phyloP scores from a whole-genome alignment of 2,329 filamentous ascomycete species.

The Stagonosporopsis vannaccii region DNA sequence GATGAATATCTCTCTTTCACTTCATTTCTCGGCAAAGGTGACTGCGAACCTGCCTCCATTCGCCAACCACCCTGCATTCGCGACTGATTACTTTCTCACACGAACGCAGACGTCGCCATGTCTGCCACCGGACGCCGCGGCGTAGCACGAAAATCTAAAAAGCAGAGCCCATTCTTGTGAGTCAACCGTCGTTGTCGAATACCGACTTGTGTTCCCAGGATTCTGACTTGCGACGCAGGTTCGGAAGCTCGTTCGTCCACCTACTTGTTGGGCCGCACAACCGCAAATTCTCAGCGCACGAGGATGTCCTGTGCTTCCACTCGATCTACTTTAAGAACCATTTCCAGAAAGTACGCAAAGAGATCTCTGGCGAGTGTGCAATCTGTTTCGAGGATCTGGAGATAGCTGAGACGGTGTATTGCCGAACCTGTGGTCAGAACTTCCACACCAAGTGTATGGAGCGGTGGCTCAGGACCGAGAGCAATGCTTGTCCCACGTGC shows the following conservation, averaged over 20 bases:
- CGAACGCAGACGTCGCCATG: background rate
- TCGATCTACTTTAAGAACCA: slow-evolving; percentile 1
- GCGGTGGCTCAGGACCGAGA: background rate
- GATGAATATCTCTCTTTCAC: background rate
- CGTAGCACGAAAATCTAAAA: background rate
- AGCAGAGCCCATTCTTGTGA: background rate
- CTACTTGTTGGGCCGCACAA: slow-evolving; percentile 2
- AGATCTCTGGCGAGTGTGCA: background rate
- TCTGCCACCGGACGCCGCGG: background rate
- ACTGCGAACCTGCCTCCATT: background rate
- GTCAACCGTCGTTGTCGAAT: background rate
- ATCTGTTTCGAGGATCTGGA: background rate
- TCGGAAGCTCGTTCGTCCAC: background rate
- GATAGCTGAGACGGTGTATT: background rate
- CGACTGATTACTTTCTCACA: background rate
- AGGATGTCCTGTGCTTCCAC: background rate
- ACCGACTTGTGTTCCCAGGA: no score
- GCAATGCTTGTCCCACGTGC: background rate
- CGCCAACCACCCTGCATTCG: background rate
- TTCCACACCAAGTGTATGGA: slow-evolving; percentile 1
- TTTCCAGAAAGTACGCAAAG: background rate
- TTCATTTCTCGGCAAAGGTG: background rate
- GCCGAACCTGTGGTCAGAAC: background rate
- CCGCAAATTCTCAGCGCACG: slow-evolving; percentile 3
- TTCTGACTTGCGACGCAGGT: background rate